phyloP scores from a whole-genome alignment of 202 grass and related monocot species.

The Hordeum pubiflorum region DNA sequence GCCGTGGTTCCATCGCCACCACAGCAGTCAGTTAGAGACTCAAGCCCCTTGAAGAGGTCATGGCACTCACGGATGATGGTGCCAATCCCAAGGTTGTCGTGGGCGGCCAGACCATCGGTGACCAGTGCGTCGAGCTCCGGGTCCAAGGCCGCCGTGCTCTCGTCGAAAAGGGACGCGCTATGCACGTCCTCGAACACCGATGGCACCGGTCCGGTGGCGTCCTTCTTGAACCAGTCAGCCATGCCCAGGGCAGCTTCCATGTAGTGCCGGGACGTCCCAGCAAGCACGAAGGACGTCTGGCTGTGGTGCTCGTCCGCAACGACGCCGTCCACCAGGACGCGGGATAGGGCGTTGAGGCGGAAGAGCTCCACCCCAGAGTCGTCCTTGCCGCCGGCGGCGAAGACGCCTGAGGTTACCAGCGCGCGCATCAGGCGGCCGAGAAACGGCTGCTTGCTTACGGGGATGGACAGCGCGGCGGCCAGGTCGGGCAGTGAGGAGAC shows the following conservation, averaged over 20 bases:
- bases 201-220: neutral
- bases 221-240: neutral
- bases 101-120: neutral
- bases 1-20: neutral
- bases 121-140: neutral
- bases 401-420: neutral
- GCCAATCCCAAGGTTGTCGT: neutral
- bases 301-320: neutral
- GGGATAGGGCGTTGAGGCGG: neutral
- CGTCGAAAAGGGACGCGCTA: neutral
- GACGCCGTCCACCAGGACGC: neutral
- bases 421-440: neutral
- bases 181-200: neutral
- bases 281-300: neutral
- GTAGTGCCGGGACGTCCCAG: neutral
- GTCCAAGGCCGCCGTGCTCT: neutral
- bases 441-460: neutral
- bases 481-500: neutral
- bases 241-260: neutral
- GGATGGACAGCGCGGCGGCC: neutral
- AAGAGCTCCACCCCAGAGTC: neutral
- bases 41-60: neutral
- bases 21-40: neutral
- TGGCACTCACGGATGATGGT: neutral
- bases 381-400: neutral